Base-by-base conservation (phyloP, 2,329 filamentous ascomycete genomes). In the Sarocladiaceae sp. region DNA sequence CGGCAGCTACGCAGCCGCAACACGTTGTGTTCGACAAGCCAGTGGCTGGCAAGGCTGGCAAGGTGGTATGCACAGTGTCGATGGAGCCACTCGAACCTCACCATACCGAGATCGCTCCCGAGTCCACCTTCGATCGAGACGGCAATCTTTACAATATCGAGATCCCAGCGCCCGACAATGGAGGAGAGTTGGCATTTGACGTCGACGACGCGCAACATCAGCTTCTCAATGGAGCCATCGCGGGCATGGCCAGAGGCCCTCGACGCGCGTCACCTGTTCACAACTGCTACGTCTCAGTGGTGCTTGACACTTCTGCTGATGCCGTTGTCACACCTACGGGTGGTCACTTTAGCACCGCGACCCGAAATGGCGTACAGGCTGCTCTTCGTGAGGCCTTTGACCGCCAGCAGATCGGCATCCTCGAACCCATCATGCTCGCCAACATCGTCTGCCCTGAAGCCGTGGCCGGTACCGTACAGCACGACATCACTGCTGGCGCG, bases 391-490 rank as follows among this genome's bases (percentile, higher is more conserved):
- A 79, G 15, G 79, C 82, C 0, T 72, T 78, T 45, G 66, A 73
- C 9, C 62, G 66, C 21, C 58, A 68, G 3, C 67, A 70, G 3
- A 76, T 88, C 1, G 75, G 76, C 1, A 70, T 98, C 31, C 84
- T 97, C 67, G 93, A 98, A 58, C 93, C 93, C 1, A 86, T 98
- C 45, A 96, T 97, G 88, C 82, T 83, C 48, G 88, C 87, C 4
- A 81, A 83, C 43, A 95, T 98, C 57, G 82, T 80, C 52, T 88
- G 93, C 41, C 87, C 93, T 43, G 91, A 96, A 63, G 74, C 76
- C 5, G 82, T 79, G 6, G 82, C 95, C 1, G 89, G 90, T 3
- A 77, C 78, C 4, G 86, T 98, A 9, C 81, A 94, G 26, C 88
- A 94, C 52, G 84, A 93, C 57, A 80, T 94, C 45, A 83, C 80